phyloP scores from a whole-genome alignment of 1,284 basidiomycete genomes.

The Boletus sp. region DNA sequence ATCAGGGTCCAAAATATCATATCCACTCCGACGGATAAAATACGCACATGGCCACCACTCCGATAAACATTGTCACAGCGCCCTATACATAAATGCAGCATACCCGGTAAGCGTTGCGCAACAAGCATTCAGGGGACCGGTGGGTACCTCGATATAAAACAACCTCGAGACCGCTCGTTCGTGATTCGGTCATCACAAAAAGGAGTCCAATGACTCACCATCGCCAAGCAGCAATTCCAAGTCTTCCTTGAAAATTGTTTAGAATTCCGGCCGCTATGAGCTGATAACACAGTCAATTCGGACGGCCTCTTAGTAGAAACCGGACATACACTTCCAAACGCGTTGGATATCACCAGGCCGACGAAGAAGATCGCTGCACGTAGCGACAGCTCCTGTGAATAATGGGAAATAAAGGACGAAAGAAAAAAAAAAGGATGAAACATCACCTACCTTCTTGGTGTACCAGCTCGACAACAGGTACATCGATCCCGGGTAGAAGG shows the following conservation, averaged over 20 bases:
- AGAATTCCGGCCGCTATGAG: constrained; percentile 73
- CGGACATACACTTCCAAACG: constrained; percentile 66
- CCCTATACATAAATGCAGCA: constrained; percentile 43
- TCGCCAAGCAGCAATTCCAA: constrained; percentile 72
- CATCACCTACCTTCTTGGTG: constrained; percentile 52
- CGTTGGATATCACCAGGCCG: constrained; percentile 73
- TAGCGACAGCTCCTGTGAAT: constrained; percentile 61
- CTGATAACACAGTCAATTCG: constrained; percentile 34
- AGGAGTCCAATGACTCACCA: constrained; percentile 49
- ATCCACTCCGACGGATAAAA: background rate
- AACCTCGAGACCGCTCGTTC: constrained; percentile 43
- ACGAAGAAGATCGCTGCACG: constrained; percentile 72
- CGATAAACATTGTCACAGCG: constrained; percentile 57
- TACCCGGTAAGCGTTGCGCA: background rate
- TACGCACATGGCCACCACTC: constrained; percentile 58
- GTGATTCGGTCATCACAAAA: background rate
- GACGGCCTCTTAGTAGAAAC: constrained; percentile 12
- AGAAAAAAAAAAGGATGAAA: background rate
- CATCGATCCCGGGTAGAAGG: constrained; percentile 66
- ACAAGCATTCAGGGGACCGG: background rate
- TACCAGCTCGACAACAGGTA: constrained; percentile 70
- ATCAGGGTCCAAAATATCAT: background rate
- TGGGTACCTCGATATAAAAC: constrained; percentile 63
- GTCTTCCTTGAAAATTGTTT: constrained; percentile 65
- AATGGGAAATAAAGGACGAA: background rate